phyloP scores from a whole-genome alignment of 2,329 filamentous ascomycete genomes.

The Fusarium sororula region DNA sequence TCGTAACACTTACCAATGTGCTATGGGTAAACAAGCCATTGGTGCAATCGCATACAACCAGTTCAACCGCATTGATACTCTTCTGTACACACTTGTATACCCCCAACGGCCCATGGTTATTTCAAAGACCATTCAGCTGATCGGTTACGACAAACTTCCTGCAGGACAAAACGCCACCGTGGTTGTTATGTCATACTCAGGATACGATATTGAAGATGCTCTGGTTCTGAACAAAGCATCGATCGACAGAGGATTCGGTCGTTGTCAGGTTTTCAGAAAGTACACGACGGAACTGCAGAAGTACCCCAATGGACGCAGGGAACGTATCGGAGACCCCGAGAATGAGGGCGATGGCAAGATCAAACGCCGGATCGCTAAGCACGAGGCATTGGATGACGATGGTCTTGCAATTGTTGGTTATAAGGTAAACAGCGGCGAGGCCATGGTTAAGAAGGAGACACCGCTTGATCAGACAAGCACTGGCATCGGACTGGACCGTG shows the following conservation, averaged over 20 bases:
- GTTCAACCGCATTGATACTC: conserved; percentile 94
- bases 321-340: conserved; percentile 68
- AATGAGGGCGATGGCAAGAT: conserved; percentile 69
- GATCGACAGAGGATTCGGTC: conserved; percentile 91
- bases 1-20: conserved; percentile 98
- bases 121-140: conserved; percentile 93
- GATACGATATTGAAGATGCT: conserved; percentile 99
- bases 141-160: conserved; percentile 96
- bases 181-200: conserved; percentile 98
- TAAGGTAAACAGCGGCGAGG: conserved; percentile 79
- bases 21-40: conserved; percentile 99
- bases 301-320: conserved; percentile 82
- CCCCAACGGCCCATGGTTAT: conserved; percentile 98
- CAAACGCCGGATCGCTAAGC: conserved; percentile 70
- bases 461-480: conserved; percentile 81
- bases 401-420: conserved; percentile 89
- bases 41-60: conserved; percentile 98
- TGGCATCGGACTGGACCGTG: conserved; percentile 73
- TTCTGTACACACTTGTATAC: conserved; percentile 96
- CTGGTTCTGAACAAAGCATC: conserved; percentile 97
- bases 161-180: conserved; percentile 97
- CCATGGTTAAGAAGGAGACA: conserved; percentile 89
- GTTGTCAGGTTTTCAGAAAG: conserved; percentile 98
- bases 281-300: conserved; percentile 86
- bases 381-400: conserved; percentile 81